Base-by-base conservation (phyloP, 78 protist genomes). In the Speleostelium caveatum region DNA sequence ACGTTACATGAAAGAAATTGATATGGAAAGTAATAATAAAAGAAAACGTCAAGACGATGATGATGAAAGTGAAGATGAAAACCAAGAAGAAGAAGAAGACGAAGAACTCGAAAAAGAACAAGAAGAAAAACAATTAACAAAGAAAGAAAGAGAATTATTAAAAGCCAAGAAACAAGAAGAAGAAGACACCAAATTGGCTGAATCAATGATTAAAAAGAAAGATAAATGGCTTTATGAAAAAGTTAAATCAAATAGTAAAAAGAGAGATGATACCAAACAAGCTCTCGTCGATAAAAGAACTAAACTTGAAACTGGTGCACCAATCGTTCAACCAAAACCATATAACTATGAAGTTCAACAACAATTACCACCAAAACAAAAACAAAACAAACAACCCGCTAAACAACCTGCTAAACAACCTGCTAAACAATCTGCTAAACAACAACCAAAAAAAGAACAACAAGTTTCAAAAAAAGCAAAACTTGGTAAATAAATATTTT, bases 141-240 rank as follows among this genome's bases (percentile, higher is more conserved):
- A 83, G 16, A 83, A 83, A 74, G 59, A 72, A 72, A 72, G 78
- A 72, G 78, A 72, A 32, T 30, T 51, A 32, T 72, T 72, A 33
- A 51, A 51, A 10, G 69, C 56, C 61, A 42, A 83, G 63, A 55
- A 60, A 30, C 39, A 67, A 69, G 73, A 61, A 41, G 68, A 69
- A 60, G 91, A 83, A 60, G 91, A 83, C 28, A 21, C 49, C 2
- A 56, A 83, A 59, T 30, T 83, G 7, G 91, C 79, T 14, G 91
- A 83, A 35, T 38, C 33, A 7, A 83, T 83, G 91, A 83, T 83
- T 41, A 68, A 39, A 38, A 83, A 83, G 91, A 83, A 83, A 74
- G 79, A 83, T 39, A 83, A 45, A 41, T 67, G 91, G 79, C 26
- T 83, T 26, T 83, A 83, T 38, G 32, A 83, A 22, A 56, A 65